phyloP scores from a whole-genome alignment of 2,329 filamentous ascomycete genomes.

The Aspergillus fumigatiaffinis region DNA sequence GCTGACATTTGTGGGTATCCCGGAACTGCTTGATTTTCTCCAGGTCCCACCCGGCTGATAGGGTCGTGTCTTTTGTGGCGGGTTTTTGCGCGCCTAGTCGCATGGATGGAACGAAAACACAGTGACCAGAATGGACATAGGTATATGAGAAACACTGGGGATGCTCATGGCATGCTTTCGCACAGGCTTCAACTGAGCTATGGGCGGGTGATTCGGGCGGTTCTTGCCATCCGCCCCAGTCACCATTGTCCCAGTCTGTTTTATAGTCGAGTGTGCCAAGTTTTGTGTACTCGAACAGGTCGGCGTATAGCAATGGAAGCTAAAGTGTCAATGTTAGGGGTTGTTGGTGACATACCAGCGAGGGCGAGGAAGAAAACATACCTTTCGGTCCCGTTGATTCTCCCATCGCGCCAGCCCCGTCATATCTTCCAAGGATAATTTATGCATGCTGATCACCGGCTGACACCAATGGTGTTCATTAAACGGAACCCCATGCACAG shows the following conservation, averaged over 20 bases:
- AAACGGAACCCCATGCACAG: conserved; percentile 49
- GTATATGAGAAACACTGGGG: conserved; percentile 24
- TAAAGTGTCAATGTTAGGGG: not conserved
- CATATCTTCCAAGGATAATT: not conserved
- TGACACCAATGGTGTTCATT: conserved; percentile 21
- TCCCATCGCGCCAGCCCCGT: not conserved
- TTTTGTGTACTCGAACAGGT: conserved; percentile 28
- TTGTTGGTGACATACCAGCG: not conserved
- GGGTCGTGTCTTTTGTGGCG: conserved; percentile 3
- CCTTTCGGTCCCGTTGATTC: not conserved
- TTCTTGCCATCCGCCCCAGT: conserved; percentile 29
- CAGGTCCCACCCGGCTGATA: conserved; percentile 26
- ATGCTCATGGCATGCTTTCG: conserved; percentile 20
- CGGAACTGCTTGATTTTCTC: conserved; percentile 22
- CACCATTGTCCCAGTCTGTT: conserved; percentile 34
- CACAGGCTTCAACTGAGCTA: conserved; percentile 27
- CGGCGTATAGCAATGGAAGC: conserved; percentile 16
- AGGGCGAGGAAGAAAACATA: not conserved
- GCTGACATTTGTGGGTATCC: conserved; percentile 15
- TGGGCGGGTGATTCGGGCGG: conserved; percentile 25
- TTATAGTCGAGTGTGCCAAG: conserved; percentile 17
- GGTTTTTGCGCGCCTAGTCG: conserved; percentile 18
- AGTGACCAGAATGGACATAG: conserved; percentile 18
- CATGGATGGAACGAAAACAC: conserved; percentile 21
- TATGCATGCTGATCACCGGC: not conserved